A percentile compares a stretch with the other conserved stretches of the same genome.
These are phyloP conservation scores for Tardiomyces digboiensis DNA, from an alignment of 1,139 yeast genomes.

Conservation along the genomic window DNA sequence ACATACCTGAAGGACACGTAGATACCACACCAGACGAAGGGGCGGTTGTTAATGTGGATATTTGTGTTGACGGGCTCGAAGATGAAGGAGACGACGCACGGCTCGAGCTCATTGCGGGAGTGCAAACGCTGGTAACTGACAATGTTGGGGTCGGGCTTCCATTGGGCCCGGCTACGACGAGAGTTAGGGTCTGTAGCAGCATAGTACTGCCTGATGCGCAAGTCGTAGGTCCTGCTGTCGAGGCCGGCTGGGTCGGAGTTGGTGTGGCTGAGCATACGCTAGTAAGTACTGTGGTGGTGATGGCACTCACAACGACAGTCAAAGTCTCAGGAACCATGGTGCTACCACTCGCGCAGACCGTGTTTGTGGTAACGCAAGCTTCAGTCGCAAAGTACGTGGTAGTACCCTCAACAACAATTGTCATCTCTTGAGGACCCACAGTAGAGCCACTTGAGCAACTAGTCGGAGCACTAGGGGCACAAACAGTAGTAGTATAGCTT, in stretches of 20 bases:
- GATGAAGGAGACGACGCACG: no score
- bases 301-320: neutral
- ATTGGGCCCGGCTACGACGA: neutral
- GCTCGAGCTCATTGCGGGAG: no score
- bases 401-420: neutral
- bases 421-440: neutral
- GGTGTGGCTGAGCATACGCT: neutral
- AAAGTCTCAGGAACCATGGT: neutral
- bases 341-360: neutral
- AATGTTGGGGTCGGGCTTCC: neutral
- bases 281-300: neutral
- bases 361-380: neutral
- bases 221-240: neutral
- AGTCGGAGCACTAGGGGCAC: neutral
- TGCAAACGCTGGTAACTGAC: neutral
- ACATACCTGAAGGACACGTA: neutral
- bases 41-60: no score
- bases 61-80: no score
- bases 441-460: neutral
- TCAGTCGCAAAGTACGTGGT: neutral
- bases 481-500: neutral
- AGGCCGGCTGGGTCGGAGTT: neutral
- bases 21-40: neutral
- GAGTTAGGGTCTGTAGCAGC: neutral
- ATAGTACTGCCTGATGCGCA: neutral